A percentile compares a stretch with the other conserved stretches of the same genome.
Conservation (phyloP, 306 rosid species). For the Begonia loranthoides region DNA sequence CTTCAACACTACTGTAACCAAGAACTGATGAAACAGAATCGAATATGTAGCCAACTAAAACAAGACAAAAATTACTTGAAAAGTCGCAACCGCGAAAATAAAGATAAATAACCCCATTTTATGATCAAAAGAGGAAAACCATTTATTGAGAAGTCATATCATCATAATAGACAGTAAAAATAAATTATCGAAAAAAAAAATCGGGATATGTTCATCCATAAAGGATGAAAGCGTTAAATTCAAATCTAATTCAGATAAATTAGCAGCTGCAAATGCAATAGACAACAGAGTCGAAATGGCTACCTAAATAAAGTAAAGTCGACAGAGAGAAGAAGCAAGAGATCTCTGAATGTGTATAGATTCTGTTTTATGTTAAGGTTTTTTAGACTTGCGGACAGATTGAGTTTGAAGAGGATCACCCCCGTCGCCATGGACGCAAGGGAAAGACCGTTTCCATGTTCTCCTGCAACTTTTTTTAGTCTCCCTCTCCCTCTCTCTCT, state of each 20-base stretch:
- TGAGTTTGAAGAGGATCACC: slow-evolving; percentile 5
- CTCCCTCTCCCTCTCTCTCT: slow-evolving; percentile 1
- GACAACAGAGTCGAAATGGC: no score
- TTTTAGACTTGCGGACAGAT: neutral
- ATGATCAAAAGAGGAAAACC: no score
- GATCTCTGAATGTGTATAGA: neutral
- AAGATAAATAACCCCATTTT: neutral
- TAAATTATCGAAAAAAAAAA: no score
- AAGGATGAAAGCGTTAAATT: no score
- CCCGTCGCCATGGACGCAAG: slow-evolving; percentile 11
- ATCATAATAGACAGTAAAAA: no score
- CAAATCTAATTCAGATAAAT: no score
- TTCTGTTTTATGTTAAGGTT: neutral
- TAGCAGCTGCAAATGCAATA: no score
- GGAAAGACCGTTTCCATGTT: slow-evolving; percentile 4
- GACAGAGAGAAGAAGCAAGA: neutral
- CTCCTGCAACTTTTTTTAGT: neutral
- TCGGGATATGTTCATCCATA: no score
- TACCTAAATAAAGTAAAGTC: neutral
- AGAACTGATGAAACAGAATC: neutral
- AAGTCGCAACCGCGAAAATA: neutral
- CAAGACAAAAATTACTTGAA: neutral
- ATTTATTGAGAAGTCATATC: no score
- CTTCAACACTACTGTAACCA: slow-evolving; percentile 6
- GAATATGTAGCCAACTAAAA: neutral